phyloP scores from a whole-genome alignment of 306 rosid genomes.

The Quercus bicolor region DNA sequence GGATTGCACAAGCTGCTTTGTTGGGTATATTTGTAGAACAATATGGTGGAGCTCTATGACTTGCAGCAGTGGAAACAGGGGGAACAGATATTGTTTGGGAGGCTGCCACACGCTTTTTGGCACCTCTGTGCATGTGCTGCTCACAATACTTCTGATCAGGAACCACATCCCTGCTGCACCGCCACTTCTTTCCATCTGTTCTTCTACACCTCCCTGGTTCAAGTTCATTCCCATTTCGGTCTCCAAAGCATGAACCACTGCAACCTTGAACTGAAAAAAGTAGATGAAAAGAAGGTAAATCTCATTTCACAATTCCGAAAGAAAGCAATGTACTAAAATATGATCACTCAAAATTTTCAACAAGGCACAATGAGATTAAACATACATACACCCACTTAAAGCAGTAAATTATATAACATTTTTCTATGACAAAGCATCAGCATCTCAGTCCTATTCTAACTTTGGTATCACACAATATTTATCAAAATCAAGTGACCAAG shows the following conservation, averaged over 20 bases:
- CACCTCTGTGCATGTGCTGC: conserved; percentile 76
- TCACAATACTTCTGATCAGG: conserved; percentile 69
- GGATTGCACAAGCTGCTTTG: conserved; percentile 28
- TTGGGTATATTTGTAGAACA: conserved; percentile 7
- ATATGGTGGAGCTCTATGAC: conserved; percentile 21
- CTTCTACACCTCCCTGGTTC: conserved; percentile 73
- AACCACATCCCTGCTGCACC: conserved; percentile 58
- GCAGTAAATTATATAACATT: background rate
- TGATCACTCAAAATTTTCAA: background rate
- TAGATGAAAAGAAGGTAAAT: background rate
- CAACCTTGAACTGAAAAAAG: conserved; percentile 44
- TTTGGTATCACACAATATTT: background rate
- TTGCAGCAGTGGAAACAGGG: conserved; percentile 20
- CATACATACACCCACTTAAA: background rate
- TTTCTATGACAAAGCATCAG: background rate
- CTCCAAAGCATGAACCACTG: conserved; percentile 27
- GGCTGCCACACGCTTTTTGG: conserved; percentile 43
- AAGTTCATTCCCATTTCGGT: conserved; percentile 32
- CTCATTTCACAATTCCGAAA: background rate
- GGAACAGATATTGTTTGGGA: conserved; percentile 23
- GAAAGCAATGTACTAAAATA: background rate
- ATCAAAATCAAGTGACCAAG: background rate
- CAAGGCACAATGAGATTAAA: background rate
- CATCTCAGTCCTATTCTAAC: background rate
- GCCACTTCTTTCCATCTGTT: conserved; percentile 93